phyloP scores from a whole-genome alignment of 805 yeast species.

The Barnettozyma sucrosica region DNA sequence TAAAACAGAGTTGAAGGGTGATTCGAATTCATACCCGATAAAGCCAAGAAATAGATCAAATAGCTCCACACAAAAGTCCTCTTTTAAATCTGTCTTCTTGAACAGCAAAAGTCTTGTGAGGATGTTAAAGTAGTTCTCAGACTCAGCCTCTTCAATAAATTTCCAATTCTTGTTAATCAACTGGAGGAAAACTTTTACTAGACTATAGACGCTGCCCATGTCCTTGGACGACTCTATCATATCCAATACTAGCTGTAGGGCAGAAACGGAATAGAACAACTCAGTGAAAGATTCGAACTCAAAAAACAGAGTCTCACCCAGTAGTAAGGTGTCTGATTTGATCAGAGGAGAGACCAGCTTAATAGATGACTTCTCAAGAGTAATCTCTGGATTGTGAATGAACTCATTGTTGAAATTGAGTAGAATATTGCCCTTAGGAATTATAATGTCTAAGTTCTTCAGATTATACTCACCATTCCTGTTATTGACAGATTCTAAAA shows the following conservation, averaged over 20 bases:
- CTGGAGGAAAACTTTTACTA: slow-evolving; percentile 38
- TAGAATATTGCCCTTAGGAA: slow-evolving; percentile 15
- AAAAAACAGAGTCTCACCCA: slow-evolving; percentile 11
- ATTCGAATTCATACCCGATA: slow-evolving; percentile 49
- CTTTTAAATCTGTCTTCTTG: slow-evolving; percentile 29
- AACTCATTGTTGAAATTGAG: slow-evolving; percentile 18
- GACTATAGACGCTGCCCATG: slow-evolving; percentile 27
- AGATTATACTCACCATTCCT: slow-evolving; percentile 18
- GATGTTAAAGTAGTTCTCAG: slow-evolving; percentile 54
- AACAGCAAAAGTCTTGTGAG: slow-evolving; percentile 47
- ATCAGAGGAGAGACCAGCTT: neutral
- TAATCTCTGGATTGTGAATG: neutral
- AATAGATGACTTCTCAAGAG: neutral
- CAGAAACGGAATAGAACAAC: slow-evolving; percentile 38
- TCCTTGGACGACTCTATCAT: slow-evolving; percentile 41
- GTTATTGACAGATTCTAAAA: slow-evolving; percentile 27
- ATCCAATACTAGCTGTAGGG: slow-evolving; percentile 40
- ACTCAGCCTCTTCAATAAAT: slow-evolving; percentile 51
- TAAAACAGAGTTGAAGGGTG: slow-evolving; percentile 52
- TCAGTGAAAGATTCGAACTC: slow-evolving; percentile 12
- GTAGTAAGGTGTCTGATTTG: slow-evolving; percentile 2
- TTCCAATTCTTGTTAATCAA: slow-evolving; percentile 45
- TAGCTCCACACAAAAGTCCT: slow-evolving; percentile 34
- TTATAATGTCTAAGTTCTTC: slow-evolving; percentile 14
- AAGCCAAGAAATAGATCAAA: slow-evolving; percentile 43